Evolutionary conservation across 176 grass and related monocot genomes (phyloP).

Genomic region (Poa pratensis): DNA sequence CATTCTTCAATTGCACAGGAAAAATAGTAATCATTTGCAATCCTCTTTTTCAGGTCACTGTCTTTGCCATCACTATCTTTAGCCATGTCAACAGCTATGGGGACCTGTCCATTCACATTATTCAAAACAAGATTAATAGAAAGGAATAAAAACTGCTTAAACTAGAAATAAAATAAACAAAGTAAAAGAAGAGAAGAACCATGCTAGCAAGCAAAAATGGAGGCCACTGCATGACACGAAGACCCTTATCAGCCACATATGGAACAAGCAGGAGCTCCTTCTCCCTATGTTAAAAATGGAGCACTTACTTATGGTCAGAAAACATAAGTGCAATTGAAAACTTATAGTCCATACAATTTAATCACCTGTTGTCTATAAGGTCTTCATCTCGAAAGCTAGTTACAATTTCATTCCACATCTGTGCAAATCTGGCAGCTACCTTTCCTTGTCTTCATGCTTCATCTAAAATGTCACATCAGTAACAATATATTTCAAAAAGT

Average conservation of each 20-base stretch:
- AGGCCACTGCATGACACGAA: constrained; percentile 87
- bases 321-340: constrained; percentile 31
- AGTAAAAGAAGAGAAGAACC: constrained; percentile 49
- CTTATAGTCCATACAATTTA: constrained; percentile 29
- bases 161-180: constrained; percentile 38
- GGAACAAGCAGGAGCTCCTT: constrained; percentile 93
- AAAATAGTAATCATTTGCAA: constrained; percentile 80
- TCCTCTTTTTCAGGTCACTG: constrained; percentile 74
- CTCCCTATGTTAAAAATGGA: constrained; percentile 61
- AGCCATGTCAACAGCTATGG: constrained; percentile 97
- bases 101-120: constrained; percentile 59
- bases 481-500: constrained; percentile 40
- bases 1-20: constrained; percentile 82
- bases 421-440: constrained; percentile 88
- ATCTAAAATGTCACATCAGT: constrained; percentile 46
- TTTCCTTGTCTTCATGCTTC: constrained; percentile 56
- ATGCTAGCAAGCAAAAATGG: constrained; percentile 97
- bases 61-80: constrained; percentile 82
- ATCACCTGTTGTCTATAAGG: constrained; percentile 84
- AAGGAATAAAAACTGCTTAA: neutral
- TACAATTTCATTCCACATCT: constrained; percentile 97
- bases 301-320: constrained; percentile 6
- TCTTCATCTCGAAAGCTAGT: constrained; percentile 86
- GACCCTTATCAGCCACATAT: constrained; percentile 76
- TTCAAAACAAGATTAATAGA: constrained; percentile 39